Conservation (phyloP, 441 rosid genomes). For the Manihot esculenta region DNA sequence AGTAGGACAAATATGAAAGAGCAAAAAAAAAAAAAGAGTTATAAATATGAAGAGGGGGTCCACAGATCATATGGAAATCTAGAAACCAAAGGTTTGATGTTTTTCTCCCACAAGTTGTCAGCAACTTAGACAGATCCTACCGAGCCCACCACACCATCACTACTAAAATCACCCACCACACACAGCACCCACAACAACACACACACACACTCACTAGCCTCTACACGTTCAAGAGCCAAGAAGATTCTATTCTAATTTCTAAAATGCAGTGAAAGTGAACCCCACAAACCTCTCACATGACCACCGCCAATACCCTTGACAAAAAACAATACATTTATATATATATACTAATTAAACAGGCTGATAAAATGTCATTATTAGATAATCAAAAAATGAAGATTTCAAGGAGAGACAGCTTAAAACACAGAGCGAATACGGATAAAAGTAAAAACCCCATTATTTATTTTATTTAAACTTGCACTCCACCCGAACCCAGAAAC, state of each 20-base stretch:
- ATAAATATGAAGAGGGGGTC: slow-evolving; percentile 14
- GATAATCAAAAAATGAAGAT: slow-evolving; percentile 27
- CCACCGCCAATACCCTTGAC: slow-evolving; percentile 42
- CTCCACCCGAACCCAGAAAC: neutral
- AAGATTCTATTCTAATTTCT: slow-evolving; percentile 68
- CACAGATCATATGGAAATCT: slow-evolving; percentile 33
- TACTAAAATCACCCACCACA: slow-evolving; percentile 19
- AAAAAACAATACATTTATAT: neutral
- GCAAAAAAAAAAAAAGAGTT: neutral
- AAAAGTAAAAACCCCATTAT: slow-evolving; percentile 18
- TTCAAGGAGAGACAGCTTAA: slow-evolving; percentile 58
- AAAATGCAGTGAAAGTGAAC: slow-evolving; percentile 43
- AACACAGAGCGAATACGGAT: slow-evolving; percentile 45
- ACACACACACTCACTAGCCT: slow-evolving; percentile 14
- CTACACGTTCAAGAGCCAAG: slow-evolving; percentile 39
- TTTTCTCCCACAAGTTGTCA: slow-evolving; percentile 44
- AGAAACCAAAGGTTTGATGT: slow-evolving; percentile 29
- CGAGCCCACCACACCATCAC: slow-evolving; percentile 49
- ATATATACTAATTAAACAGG: slow-evolving; percentile 22
- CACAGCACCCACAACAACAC: slow-evolving; percentile 9
- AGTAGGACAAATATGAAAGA: slow-evolving; percentile 6
- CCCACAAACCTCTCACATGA: slow-evolving; percentile 54
- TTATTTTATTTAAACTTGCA: no score
- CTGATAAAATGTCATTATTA: slow-evolving; percentile 10
- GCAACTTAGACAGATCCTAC: slow-evolving; percentile 46